Percentiles rank a stretch among this genome's conserved stretches.
These are phyloP conservation scores for Alternaria ventricosa DNA, from an alignment of 2,329 filamentous ascomycete genomes.

Conservation along the genomic window DNA sequence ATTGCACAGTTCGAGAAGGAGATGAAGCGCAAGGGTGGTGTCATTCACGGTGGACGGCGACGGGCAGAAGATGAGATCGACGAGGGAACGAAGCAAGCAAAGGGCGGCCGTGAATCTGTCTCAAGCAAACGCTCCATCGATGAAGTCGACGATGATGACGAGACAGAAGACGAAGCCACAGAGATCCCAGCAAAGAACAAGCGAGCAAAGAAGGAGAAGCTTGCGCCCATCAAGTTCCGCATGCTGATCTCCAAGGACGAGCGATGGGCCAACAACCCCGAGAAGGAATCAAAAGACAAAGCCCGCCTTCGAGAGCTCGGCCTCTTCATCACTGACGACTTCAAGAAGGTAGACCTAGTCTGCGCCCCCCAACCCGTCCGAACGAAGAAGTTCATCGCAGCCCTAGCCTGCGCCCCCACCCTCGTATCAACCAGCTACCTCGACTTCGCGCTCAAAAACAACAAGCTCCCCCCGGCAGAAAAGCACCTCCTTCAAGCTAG, in stretches of 20 bases:
- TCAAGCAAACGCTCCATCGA: conserved; percentile 55
- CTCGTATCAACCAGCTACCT: conserved; percentile 82
- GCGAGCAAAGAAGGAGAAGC: conserved; percentile 55
- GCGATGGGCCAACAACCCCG: conserved; percentile 76
- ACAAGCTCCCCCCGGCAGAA: conserved; percentile 67
- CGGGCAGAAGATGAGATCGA: conserved; percentile 47
- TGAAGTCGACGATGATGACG: conserved; percentile 51
- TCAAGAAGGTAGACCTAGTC: conserved; percentile 79
- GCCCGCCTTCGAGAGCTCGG: conserved; percentile 83
- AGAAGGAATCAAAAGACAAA: conserved; percentile 80
- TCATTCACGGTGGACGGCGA: conserved; percentile 61
- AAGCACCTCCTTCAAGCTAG: conserved; percentile 74
- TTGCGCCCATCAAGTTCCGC: conserved; percentile 72
- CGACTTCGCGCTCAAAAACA: conserved; percentile 74
- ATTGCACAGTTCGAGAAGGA: conserved; percentile 93
- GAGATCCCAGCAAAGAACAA: conserved; percentile 67
- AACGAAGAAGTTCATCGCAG: conserved; percentile 91
- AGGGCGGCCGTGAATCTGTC: conserved; percentile 45
- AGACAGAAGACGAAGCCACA: conserved; percentile 53
- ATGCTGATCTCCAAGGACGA: conserved; percentile 85
- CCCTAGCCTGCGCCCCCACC: conserved; percentile 78
- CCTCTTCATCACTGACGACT: conserved; percentile 79
- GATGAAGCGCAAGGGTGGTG: conserved; percentile 77
- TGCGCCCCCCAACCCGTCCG: conserved; percentile 86
- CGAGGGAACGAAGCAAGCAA: conserved; percentile 39